Percentiles rank a stretch among this genome's conserved stretches.
Conservation (phyloP, 2,329 filamentous ascomycete genomes). For the Xylaria sp. region DNA sequence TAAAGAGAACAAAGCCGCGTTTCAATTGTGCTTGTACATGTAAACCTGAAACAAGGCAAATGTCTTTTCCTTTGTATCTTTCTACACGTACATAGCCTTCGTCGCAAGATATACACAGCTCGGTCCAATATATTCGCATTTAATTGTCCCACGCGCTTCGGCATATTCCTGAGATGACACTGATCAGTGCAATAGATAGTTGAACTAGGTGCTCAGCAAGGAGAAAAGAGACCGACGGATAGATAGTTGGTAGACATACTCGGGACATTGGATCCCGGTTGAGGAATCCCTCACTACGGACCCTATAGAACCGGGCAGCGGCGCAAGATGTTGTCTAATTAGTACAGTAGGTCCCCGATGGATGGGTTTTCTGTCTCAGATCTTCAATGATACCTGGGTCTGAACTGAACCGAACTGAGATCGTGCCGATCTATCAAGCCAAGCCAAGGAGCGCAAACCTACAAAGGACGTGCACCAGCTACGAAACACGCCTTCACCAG, state of each 20-base stretch:
- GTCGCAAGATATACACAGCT: neutral
- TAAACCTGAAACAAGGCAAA: conserved; percentile 20
- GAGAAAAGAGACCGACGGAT: too few relatives aligned
- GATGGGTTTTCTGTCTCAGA: conserved; percentile 5
- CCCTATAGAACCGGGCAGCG: neutral
- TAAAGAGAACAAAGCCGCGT: conserved; percentile 4
- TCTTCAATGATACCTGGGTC: conserved; percentile 4
- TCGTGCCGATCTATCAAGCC: neutral
- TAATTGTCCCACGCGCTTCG: neutral
- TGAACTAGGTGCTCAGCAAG: neutral
- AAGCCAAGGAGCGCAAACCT: neutral
- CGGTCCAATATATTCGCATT: neutral
- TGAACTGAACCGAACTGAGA: neutral
- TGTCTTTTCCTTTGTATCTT: neutral
- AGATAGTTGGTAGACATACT: neutral
- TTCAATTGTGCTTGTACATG: conserved; percentile 13
- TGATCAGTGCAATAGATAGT: too few relatives aligned
- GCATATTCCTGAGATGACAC: neutral
- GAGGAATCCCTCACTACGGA: neutral
- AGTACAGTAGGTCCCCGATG: neutral
- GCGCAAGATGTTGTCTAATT: conserved; percentile 4
- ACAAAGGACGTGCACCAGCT: neutral
- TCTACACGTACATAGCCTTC: neutral
- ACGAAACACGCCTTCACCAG: conserved; percentile 16
- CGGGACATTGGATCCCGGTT: neutral